Base-by-base conservation (phyloP, 495 filamentous ascomycete genomes). In the Bacidia gigantensis region DNA sequence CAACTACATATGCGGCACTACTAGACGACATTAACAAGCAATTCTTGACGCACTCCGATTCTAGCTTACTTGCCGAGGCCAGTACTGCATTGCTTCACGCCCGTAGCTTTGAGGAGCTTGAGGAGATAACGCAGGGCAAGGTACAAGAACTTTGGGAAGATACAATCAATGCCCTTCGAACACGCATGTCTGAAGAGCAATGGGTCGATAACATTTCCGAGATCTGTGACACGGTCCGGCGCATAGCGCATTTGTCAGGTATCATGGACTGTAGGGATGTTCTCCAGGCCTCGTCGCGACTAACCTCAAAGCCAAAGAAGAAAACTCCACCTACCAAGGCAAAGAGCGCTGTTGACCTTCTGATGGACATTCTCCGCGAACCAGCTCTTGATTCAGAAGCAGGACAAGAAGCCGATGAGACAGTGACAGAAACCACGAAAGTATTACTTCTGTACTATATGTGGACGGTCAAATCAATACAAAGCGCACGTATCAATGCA, bases 1-100 rank as follows among this genome's bases (percentile, higher is more conserved):
- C 84, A 1, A 81, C 85, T 0, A 83, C 83, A 0, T 94, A 93
- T 64, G 76, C 76, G 0, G 78, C 87, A 12, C 67, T 97, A 20
- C 72, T 98, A 1, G 92, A 94, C 56, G 90, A 97, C 57, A 90
- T 97, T 60, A 87, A 86, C 57, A 84, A 83, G 53, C 92, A 97
- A 61, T 97, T 97, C 66, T 77, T 89, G 44, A 81, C 87, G 0
- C 92, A 98, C 60, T 84, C 85, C 3, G 84, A 94, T 57, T 79
- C 85, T 46, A 76, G 78, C 38, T 89, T 98, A 5, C 70, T 98
- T n/a, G 76, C 78, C 3, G 88, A 95, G 64, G 89, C 87, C 21
- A 83, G 81, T 12, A 73, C 80, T 12, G 87, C 88, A 12, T 76
- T 98, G 26, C 65, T 94, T 20, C 89, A 95, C 62, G 88, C 89